Evolutionary conservation across 2,329 filamentous ascomycete genomes (phyloP), one percentile per base, ranked within the genome.

Genomic region (Rutstroemia sp.): DNA sequence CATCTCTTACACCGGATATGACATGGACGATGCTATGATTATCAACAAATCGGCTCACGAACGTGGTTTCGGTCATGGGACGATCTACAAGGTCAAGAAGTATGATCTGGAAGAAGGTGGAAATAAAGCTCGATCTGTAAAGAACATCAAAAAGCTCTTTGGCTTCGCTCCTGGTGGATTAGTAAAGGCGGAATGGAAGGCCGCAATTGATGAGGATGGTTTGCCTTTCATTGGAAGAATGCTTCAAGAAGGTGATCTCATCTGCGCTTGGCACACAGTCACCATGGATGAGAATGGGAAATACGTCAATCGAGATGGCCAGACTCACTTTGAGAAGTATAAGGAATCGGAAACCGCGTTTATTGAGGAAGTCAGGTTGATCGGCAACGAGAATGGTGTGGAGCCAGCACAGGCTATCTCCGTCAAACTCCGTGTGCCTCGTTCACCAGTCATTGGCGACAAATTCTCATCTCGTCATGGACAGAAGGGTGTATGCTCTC

Each of bases 21-120:
- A 99, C 79, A 99, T 99, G 94, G 94, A 99, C 78, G 94, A 99
- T 75, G 94, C 94, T 70, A 97, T 97, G 92, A 97, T 99, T 69
- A 79, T 99, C 70, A 97, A 97, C 78, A 97, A 97, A 72, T 96
- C 91, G 19, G 86, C 92, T 2, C 90, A 96, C 72, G 94, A 99
- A 73, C 85, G 94, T 64, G 94, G 94, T 14, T 97, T 99, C 68
- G 92, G 91, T 39, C 85, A 97, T 68, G 94, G 94, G 55, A 95
- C 92, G 5, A 91, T 99, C 65, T 99, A 96, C 80, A 99, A 99
- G 77, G 95, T 91, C 8, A 96, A 97, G 75, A 88, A 95, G 68
- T 85, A 94, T 68, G 84, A 88, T 38, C 80, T 97, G 17, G 88
- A 90, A 65, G 90, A 96, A 52, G 88, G 92, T 60, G 76, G 77